Evolutionary conservation across 192 early-diverging fungal species (phyloP), one percentile per base, ranked within the genome.

Genomic region (Linnemannia schmuckeri): DNA sequence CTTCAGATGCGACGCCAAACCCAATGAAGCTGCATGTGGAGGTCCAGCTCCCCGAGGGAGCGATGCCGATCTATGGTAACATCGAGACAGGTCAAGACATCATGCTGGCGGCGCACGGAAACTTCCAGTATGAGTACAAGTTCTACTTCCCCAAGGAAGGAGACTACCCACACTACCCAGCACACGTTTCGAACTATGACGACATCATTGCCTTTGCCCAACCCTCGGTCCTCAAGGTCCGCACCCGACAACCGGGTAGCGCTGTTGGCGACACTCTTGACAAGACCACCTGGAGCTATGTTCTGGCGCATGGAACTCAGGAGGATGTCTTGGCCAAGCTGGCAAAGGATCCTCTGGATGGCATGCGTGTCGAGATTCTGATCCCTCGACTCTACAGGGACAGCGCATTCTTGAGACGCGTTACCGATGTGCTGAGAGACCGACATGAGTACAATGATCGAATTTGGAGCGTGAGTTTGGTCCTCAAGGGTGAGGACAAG

Each of bases 141-240:
- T 92, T 92, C 47, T 92, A 92, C 52, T 92, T 92, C 77, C 91
- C 91, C n/a, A 75, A 76, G n/a, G 78, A 76, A 20, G 91, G 91
- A 10, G 71, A 83, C 20, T 92, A 81, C 57, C 55, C 69, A 1
- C 75, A 89, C 35, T 79, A 89, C 37, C 85, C 91, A 33, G 80
- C 88, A 8, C 82, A 87, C n/a, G 71, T 90, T 27, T 85, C 88
- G 4, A 70, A 82, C 77, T 76, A 82, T 57, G 80, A 82, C 49
- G n/a, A 70, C n/a, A 78, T 87, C 33, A 41, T 87, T 20, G 85
- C 85, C 5, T 81, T 73, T 54, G 79, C 85, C 2, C 41, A 27
- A 35, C 85, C 85, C 1, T 49, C 79, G 3, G 76, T 75, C 7
- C 79, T 87, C 49, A 78, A 78, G 20, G 76, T 87, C n/a, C 78